Evolutionary conservation across 2,329 filamentous ascomycete species (phyloP), one percentile per base, ranked within the genome.

Genomic region (Claviceps arundinis): DNA sequence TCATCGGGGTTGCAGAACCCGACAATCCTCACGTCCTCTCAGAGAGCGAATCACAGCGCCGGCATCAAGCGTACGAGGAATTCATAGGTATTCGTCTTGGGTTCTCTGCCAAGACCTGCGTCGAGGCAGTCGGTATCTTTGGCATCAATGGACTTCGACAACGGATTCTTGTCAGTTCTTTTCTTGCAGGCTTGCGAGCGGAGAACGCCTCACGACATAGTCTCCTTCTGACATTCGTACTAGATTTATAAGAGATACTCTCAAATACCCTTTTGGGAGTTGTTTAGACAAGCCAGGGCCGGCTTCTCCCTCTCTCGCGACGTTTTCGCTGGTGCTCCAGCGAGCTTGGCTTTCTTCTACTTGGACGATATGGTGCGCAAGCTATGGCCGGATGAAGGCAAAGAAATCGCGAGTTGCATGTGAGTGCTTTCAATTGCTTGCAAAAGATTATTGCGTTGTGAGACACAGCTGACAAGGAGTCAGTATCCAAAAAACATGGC

Each of bases 1-100:
- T 80, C 9, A 81, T 82, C 41, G 78, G 78, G 5, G 78, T 81
- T 4, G 78, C 78, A 8, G 78, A 82, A 58, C 75, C 77, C 14
- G 78, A 81, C 50, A 73, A 72, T 49, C 64, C 65, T 7, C 59
- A 59, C 4, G 61, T 65, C 22, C 67, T 69, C 4, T 65, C 67
- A 5, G 68, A 73, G 50, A 61, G 64, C 6, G 70, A 73, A 42
- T 63, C 66, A 2, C 65, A 70, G n/a, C 64, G 65, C 14, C 65
- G 68, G 11, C 74, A 78, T 55, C 63, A 70, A 37, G 63, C 64
- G 8, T 73, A 75, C 48, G 77, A 81, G 54, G 70, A 73, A 26
- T 58, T 62, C 6, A 64, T 75, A 2, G 78, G 76, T 8, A 63
- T 62, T 2, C 65, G 68, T 60, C 34, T 71, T 62, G 47, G 57